Conservation (phyloP, 2,329 filamentous ascomycete genomes). For the Aspergillus carbonarius region DNA sequence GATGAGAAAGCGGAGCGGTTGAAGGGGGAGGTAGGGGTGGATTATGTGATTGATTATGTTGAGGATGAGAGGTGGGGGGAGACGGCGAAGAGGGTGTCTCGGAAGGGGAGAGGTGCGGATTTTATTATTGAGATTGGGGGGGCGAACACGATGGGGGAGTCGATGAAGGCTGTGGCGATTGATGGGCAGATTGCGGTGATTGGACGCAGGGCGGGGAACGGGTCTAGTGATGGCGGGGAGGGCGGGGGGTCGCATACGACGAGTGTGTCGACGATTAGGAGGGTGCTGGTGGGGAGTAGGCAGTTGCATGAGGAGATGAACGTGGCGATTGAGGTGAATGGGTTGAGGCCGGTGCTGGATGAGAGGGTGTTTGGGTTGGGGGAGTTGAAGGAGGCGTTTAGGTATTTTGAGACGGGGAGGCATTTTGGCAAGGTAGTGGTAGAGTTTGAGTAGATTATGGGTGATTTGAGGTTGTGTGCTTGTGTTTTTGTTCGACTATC, state of each 20-base stretch:
- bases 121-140: slow-evolving; percentile 36
- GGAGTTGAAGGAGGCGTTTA: background rate
- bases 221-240: background rate
- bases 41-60: slow-evolving; percentile 58
- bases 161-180: background rate
- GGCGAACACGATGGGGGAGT: slow-evolving; percentile 11
- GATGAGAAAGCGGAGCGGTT: slow-evolving; percentile 52
- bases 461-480: too few relatives aligned
- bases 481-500: too few relatives aligned
- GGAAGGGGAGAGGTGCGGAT: background rate
- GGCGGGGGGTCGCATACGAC: background rate
- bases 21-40: slow-evolving; percentile 51
- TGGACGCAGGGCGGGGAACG: slow-evolving; percentile 4
- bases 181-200: background rate
- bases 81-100: slow-evolving; percentile 65
- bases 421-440: background rate
- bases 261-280: background rate
- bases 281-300: background rate
- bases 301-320: slow-evolving; percentile 6
- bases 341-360: background rate
- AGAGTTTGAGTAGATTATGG: too few relatives aligned
- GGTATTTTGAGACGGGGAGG: background rate
- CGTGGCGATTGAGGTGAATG: background rate
- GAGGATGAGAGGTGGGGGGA: slow-evolving; percentile 54
- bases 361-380: background rate